Conservation (phyloP, 768 basidiomycete species). For the Hericium erinaceus region DNA sequence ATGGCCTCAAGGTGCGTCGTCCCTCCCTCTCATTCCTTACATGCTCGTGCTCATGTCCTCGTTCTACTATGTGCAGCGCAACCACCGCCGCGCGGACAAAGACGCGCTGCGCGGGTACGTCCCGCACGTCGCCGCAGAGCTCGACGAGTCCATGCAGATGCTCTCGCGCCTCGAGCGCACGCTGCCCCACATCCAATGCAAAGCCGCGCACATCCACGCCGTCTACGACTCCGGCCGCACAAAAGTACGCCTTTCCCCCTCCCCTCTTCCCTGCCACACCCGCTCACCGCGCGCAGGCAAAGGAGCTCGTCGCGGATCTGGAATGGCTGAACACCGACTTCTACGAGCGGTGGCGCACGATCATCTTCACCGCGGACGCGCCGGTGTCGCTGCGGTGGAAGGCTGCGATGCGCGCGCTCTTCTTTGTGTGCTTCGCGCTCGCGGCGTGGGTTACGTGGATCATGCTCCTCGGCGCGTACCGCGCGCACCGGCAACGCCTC, state of each 20-base stretch:
- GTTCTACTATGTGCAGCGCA: constrained; percentile 32
- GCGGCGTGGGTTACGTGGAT: constrained; percentile 50
- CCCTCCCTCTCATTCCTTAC: background rate
- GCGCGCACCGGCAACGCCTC: constrained; percentile 64
- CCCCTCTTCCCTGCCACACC: background rate
- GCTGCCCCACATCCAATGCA: constrained; percentile 52
- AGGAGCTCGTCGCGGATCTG: constrained; percentile 51
- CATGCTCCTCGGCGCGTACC: constrained; percentile 54
- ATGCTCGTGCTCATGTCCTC: background rate
- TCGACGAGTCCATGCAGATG: constrained; percentile 51
- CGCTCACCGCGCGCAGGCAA: constrained; percentile 36
- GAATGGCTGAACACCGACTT: constrained; percentile 74
- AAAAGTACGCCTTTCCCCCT: constrained; percentile 37
- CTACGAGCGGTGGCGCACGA: constrained; percentile 64
- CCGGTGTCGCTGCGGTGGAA: constrained; percentile 73
- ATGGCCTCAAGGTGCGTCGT: constrained; percentile 46
- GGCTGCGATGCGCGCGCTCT: constrained; percentile 39
- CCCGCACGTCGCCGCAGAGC: constrained; percentile 50
- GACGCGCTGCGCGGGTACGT: constrained; percentile 48
- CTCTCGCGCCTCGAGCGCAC: constrained; percentile 47
- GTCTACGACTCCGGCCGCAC: constrained; percentile 64
- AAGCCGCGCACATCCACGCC: constrained; percentile 51
- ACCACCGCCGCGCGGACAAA: constrained; percentile 45
- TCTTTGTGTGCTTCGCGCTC: constrained; percentile 40
- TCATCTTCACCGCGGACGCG: constrained; percentile 63